Percentiles rank a stretch among this genome's conserved stretches.
phyloP scores from a whole-genome alignment of 2,329 filamentous ascomycete species.

The Aspergillus candidus region DNA sequence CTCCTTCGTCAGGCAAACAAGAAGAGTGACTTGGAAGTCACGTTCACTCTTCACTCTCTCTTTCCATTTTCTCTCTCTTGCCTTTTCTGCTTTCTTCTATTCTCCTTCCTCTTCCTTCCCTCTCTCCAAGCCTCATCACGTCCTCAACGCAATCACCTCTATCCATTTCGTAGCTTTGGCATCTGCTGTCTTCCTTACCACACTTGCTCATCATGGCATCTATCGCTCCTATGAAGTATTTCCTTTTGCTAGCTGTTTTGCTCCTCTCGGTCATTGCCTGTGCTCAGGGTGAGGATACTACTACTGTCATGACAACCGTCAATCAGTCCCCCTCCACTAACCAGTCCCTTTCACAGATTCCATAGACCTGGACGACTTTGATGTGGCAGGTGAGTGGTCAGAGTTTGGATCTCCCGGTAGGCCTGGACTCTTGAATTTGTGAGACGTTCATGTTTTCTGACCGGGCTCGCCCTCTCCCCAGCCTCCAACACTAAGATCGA shows the following conservation, averaged over 20 bases:
- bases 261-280: slow-evolving; percentile 13
- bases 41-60: not conserved
- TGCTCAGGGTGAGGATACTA: slow-evolving; percentile 16
- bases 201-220: slow-evolving; percentile 4
- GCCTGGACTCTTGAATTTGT: no score
- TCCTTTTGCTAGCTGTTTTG: slow-evolving; percentile 18
- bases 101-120: not conserved
- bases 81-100: slow-evolving; percentile 1
- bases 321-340: not conserved
- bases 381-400: no score
- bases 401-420: no score
- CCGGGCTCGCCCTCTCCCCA: no score
- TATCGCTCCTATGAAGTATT: slow-evolving; percentile 11
- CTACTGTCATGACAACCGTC: not conserved
- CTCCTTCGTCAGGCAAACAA: no score
- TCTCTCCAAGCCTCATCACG: slow-evolving; percentile 1
- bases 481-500: no score
- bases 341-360: slow-evolving; percentile 1
- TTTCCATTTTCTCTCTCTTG: slow-evolving; percentile 1
- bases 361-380: not conserved
- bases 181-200: not conserved
- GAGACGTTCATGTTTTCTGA: no score
- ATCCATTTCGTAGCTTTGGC: not conserved
- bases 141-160: not conserved
- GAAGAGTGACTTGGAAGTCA: no score